Conservation (phyloP, 2,329 filamentous ascomycete species). For the Ceratocystis cubensis region DNA sequence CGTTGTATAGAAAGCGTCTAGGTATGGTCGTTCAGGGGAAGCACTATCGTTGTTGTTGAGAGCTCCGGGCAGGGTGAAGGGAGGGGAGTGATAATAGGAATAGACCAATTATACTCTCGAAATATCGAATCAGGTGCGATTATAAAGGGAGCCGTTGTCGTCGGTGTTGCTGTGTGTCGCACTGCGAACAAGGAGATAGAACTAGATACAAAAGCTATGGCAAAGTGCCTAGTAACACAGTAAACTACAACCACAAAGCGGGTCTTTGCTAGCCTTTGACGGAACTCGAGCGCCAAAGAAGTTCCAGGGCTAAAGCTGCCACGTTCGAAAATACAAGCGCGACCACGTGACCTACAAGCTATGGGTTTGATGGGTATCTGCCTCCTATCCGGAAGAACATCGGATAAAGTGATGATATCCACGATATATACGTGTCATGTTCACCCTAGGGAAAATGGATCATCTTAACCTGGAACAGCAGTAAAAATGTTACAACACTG, state of each 20-base stretch:
- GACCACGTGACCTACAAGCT: constrained; percentile 8
- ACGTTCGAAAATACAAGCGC: constrained; percentile 21
- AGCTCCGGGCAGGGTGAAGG: neutral
- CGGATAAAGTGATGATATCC: too few species aligned
- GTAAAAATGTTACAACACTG: too few species aligned
- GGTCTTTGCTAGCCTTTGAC: constrained; percentile 11
- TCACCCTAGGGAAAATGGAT: too few species aligned
- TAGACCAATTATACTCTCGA: neutral
- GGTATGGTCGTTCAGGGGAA: neutral
- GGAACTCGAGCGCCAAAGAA: neutral
- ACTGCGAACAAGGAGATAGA: neutral
- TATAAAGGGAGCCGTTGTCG: neutral
- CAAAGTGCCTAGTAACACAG: constrained; percentile 5
- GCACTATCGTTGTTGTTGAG: neutral
- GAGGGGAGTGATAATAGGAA: neutral
- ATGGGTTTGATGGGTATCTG: too few species aligned
- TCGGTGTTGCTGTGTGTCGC: neutral
- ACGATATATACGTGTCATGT: too few species aligned
- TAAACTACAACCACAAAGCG: neutral
- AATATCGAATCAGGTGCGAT: too few species aligned
- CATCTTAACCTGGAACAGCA: too few species aligned
- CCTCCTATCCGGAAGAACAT: too few species aligned
- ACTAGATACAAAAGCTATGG: constrained; percentile 9
- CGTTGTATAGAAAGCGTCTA: neutral
- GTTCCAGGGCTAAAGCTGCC: constrained; percentile 21